Evolutionary conservation across 2,329 filamentous ascomycete species (phyloP), one percentile per base, ranked within the genome.

Genomic region (Fusarium torreyae): DNA sequence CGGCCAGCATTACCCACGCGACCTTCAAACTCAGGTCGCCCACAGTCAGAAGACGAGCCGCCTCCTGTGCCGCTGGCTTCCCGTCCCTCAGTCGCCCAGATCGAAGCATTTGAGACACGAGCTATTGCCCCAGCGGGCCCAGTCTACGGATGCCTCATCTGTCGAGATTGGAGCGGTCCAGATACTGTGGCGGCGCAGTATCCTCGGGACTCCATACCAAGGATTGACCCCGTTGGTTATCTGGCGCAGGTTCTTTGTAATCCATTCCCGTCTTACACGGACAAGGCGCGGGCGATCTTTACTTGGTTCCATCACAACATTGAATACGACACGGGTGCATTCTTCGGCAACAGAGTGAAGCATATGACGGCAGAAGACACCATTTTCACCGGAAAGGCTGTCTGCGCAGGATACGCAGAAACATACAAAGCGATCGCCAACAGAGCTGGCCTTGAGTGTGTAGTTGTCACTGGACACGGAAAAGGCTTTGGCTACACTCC

Each of bases 301-400:
- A 93, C 92, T 2, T 99, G 96, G 96, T 89, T 94, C 40, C 95
- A 98, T 80, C 91, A 98, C 79, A 98, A 98, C 74, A 90, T 99
- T 60, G 86, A 86, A 46, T 99, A 98, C 77, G 93, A 98, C 77
- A 89, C 89, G 0, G 85, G 88, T 26, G 87, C 90, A 24, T 97
- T 98, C 82, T 97, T 97, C 76, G 88, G 86, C 58, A 88, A 90
- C 36, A 89, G 84, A 46, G 83, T 97, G 33, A 86, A 89, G 66
- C 84, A 87, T 9, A 89, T 89, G 42, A 91, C 89, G 0, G 91
- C 94, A 0, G 87, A 90, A 34, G 88, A 91, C 33, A 95, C 92
- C 1, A 88, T 98, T 13, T 86, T 89, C 31, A 87, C 87, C 17
- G 96, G 96, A 33, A 85, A 92, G 59, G 94, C 94, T 15, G 96